These are phyloP conservation scores for Pythium sp. DNA, from an alignment of 352 stramenopile genomes.

Conservation along the genomic window DNA sequence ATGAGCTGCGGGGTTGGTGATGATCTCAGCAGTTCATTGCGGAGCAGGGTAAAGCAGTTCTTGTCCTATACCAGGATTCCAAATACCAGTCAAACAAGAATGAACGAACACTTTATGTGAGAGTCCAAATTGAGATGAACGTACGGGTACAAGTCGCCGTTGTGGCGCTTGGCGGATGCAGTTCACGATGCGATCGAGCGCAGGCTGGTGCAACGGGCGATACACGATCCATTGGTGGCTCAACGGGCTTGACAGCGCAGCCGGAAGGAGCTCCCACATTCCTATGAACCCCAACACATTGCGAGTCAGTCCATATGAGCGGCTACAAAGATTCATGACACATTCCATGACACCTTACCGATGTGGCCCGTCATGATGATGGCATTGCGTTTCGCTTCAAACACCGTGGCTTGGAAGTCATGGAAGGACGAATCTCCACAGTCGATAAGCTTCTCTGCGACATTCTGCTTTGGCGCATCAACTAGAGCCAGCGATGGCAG, in stretches of 20 bases:
- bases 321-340: not conserved
- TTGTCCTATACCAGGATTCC: conserved; percentile 37
- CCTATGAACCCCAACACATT: conserved; percentile 15
- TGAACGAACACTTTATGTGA: not conserved
- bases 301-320: not conserved
- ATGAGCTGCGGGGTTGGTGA: conserved; percentile 28
- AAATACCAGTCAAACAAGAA: not conserved
- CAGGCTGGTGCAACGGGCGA: conserved; percentile 40
- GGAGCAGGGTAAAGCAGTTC: conserved; percentile 39
- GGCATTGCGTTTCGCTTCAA: conserved; percentile 15
- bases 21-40: conserved; percentile 21
- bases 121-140: conserved; percentile 5
- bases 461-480: not conserved
- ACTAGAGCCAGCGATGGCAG: conserved; percentile 17
- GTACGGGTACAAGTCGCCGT: conserved; percentile 41
- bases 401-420: conserved; percentile 5
- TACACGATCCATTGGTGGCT: conserved; percentile 62
- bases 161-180: conserved; percentile 28
- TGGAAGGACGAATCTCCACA: conserved; percentile 2
- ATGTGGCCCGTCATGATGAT: conserved; percentile 50
- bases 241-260: conserved; percentile 27
- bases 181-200: conserved; percentile 37
- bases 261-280: conserved; percentile 57
- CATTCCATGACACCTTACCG: conserved; percentile 21
- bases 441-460: conserved; percentile 17